Percentiles rank a stretch among this genome's conserved stretches.
Evolutionary conservation across 2,329 filamentous ascomycete species (phyloP).

Genomic region (Sporothrix schenckii): DNA sequence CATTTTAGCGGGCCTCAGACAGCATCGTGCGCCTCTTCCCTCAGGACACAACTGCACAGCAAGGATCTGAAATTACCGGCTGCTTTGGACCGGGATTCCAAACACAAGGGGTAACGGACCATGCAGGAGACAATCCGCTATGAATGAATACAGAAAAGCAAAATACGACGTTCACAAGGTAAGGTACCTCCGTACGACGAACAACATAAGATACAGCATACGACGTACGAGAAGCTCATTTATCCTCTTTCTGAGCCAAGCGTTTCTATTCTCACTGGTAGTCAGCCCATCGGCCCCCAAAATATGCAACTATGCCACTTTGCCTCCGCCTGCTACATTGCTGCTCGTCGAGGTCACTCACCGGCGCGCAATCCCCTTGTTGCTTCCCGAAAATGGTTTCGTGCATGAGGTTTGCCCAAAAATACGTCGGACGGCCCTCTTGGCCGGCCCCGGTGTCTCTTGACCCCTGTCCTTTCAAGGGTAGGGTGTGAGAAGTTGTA

Average conservation of each 20-base stretch:
- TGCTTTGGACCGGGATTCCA: constrained; percentile 19
- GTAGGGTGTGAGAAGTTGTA: neutral
- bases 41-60: neutral
- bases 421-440: constrained; percentile 25
- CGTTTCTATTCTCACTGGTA: neutral
- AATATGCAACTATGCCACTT: neutral
- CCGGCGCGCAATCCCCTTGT: neutral
- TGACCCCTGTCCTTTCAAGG: constrained; percentile 8
- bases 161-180: neutral
- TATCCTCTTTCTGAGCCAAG: too few species aligned
- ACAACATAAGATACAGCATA: too few species aligned
- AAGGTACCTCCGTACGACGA: too few species aligned
- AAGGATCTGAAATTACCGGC: constrained; percentile 28
- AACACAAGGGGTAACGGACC: constrained; percentile 17
- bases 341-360: neutral
- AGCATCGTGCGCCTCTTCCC: neutral
- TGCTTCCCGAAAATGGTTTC: constrained; percentile 29
- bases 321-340: constrained; percentile 16
- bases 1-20: constrained; percentile 3
- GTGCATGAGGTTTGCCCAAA: constrained; percentile 30
- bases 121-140: neutral
- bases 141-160: neutral
- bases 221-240: too few species aligned
- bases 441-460: constrained; percentile 31
- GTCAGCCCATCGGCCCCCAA: neutral